phyloP scores from a whole-genome alignment of 2,329 filamentous ascomycete genomes.

The Scedosporium apiospermum region DNA sequence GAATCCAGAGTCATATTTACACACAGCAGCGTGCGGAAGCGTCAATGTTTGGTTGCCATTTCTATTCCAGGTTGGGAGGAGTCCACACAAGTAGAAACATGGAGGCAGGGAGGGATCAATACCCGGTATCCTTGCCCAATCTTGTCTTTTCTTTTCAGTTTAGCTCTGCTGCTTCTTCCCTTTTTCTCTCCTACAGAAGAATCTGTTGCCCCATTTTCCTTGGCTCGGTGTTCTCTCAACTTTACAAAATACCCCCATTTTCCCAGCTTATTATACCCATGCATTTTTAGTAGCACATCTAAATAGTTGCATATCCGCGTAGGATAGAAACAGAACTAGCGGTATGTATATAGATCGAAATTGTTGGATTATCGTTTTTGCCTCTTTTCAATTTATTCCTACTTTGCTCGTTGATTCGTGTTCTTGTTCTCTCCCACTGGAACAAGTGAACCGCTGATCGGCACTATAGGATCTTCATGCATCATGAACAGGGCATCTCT shows the following conservation, averaged over 20 bases:
- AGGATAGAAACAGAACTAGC: background rate
- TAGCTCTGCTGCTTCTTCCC: background rate
- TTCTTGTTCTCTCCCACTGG: background rate
- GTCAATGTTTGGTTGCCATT: background rate
- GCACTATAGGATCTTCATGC: background rate
- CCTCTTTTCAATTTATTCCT: background rate
- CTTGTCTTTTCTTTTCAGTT: slow-evolving; percentile 6
- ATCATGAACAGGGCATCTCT: background rate
- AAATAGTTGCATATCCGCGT: background rate
- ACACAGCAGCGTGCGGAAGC: background rate
- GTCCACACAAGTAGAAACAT: background rate
- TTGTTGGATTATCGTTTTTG: background rate
- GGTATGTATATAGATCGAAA: slow-evolving; percentile 1
- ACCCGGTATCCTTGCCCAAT: background rate
- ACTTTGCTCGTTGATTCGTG: no score
- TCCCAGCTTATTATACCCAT: background rate
- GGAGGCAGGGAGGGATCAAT: background rate
- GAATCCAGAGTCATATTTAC: background rate
- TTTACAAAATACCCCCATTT: background rate
- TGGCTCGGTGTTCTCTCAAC: background rate
- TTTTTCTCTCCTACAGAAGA: background rate
- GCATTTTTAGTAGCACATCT: background rate
- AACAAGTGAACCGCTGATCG: background rate
- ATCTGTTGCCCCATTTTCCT: background rate
- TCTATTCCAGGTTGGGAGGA: background rate